These are phyloP conservation scores for Eucalyptus caleyi DNA, from an alignment of 345 rosid genomes.

Conservation along the genomic window DNA sequence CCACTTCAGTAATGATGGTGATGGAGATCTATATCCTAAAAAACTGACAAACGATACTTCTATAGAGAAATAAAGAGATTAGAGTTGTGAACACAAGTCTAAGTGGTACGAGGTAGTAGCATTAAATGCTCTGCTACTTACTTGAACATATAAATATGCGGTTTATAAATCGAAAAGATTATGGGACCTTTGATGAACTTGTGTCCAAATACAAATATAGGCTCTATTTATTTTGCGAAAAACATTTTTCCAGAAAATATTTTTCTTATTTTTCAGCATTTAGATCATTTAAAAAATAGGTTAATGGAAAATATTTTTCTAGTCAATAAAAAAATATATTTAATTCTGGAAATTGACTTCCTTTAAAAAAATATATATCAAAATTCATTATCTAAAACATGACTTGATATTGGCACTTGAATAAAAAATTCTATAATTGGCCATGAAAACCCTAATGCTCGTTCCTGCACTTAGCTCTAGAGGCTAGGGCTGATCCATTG, in stretches of 20 bases:
- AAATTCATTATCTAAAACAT: not conserved
- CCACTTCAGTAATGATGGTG: not conserved
- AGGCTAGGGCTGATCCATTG: not conserved
- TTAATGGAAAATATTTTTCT: too few relatives aligned
- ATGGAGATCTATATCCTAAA: not conserved
- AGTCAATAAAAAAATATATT: not conserved
- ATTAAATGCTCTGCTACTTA: not conserved
- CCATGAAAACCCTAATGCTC: not conserved
- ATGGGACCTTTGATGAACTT: not conserved
- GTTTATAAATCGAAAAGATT: not conserved
- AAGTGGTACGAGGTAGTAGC: not conserved
- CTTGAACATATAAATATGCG: not conserved
- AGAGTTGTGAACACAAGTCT: not conserved
- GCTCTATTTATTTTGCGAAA: too few relatives aligned
- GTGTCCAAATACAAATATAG: not conserved
- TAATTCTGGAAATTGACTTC: not conserved
- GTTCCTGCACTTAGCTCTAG: rapidly evolving
- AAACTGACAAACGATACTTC: not conserved
- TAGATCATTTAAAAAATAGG: not conserved
- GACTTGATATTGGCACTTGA: not conserved
- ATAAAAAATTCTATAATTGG: not conserved
- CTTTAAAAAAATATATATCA: not conserved
- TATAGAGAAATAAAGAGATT: not conserved
- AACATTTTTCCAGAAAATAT: too few relatives aligned
- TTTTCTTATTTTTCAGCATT: not conserved